Conservation (phyloP, 768 basidiomycete genomes). For the Russula virescens region DNA sequence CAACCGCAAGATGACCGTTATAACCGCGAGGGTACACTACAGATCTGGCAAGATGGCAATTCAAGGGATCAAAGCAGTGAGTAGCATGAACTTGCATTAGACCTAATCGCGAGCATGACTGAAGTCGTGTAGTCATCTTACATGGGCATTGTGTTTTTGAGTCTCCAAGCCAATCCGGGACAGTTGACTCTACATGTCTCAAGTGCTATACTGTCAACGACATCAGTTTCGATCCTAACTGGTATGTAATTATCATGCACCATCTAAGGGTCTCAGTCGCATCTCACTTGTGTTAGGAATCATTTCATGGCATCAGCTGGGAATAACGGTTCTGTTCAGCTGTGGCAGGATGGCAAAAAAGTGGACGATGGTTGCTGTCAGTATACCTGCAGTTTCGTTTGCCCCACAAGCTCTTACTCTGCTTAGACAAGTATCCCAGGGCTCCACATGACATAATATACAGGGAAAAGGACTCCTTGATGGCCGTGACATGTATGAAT, state of each 20-base stretch:
- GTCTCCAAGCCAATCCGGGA: background rate
- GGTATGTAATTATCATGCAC: background rate
- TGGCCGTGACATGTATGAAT: slow-evolving; percentile 19
- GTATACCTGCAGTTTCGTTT: background rate
- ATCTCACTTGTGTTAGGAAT: background rate
- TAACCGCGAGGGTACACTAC: slow-evolving; percentile 19
- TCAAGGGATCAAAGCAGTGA: background rate
- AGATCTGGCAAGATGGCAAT: slow-evolving; percentile 13
- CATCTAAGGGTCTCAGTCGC: background rate
- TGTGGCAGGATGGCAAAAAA: slow-evolving; percentile 16
- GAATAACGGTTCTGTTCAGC: slow-evolving; percentile 14
- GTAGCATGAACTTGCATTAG: background rate
- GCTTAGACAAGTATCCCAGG: slow-evolving; percentile 14
- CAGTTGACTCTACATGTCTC: background rate
- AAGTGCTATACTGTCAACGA: slow-evolving; percentile 22
- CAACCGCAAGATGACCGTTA: slow-evolving; percentile 10
- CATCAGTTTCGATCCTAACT: slow-evolving; percentile 23
- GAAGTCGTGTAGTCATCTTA: slow-evolving; percentile 12
- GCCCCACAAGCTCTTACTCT: background rate
- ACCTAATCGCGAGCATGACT: background rate
- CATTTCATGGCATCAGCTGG: slow-evolving; percentile 20
- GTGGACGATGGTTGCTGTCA: slow-evolving; percentile 1
- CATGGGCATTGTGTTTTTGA: slow-evolving; percentile 17
- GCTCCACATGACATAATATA: slow-evolving; percentile 17
- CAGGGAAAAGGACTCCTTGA: slow-evolving; percentile 11